Percentiles rank a stretch among this genome's conserved stretches.
Conservation (phyloP, 768 basidiomycete species). For the Baorangia bicolor region DNA sequence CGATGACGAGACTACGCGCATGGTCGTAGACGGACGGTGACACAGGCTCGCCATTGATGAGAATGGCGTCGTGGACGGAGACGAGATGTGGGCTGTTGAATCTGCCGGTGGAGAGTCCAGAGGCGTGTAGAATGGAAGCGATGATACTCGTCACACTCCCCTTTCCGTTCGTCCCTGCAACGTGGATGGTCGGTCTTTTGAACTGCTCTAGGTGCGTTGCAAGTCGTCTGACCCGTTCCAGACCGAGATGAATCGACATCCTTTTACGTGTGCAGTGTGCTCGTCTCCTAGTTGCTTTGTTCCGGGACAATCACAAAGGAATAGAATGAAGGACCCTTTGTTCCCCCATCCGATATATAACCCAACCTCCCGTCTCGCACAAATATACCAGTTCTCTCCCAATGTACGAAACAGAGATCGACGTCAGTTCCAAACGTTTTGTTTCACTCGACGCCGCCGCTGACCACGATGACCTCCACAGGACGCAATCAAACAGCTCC, state of each 20-base stretch:
- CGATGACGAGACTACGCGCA: constrained; percentile 48
- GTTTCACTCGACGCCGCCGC: not conserved
- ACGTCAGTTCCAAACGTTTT: constrained; percentile 7
- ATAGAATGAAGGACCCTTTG: not conserved
- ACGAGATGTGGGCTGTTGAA: constrained; percentile 95
- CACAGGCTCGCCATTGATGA: constrained; percentile 59
- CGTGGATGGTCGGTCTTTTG: constrained; percentile 80
- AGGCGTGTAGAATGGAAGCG: constrained; percentile 65
- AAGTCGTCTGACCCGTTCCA: constrained; percentile 57
- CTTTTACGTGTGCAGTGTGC: constrained; percentile 14
- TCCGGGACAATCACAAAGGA: not conserved
- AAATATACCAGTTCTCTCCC: not conserved
- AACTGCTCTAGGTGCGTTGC: constrained; percentile 57
- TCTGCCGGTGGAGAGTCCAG: constrained; percentile 64
- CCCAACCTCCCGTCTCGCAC: not conserved
- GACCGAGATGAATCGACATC: constrained; percentile 69
- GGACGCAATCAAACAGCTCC: constrained; percentile 22
- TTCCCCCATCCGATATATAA: not conserved
- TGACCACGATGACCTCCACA: constrained; percentile 3
- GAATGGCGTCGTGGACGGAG: constrained; percentile 72
- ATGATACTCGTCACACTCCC: constrained; percentile 87
- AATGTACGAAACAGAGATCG: constrained; percentile 21
- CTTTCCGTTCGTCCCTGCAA: constrained; percentile 97
- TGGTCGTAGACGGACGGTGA: constrained; percentile 44
- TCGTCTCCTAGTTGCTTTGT: too few species aligned